Evolutionary conservation across 2,329 filamentous ascomycete genomes (phyloP), one percentile per base, ranked within the genome.

Genomic region (Penicillium sp.): DNA sequence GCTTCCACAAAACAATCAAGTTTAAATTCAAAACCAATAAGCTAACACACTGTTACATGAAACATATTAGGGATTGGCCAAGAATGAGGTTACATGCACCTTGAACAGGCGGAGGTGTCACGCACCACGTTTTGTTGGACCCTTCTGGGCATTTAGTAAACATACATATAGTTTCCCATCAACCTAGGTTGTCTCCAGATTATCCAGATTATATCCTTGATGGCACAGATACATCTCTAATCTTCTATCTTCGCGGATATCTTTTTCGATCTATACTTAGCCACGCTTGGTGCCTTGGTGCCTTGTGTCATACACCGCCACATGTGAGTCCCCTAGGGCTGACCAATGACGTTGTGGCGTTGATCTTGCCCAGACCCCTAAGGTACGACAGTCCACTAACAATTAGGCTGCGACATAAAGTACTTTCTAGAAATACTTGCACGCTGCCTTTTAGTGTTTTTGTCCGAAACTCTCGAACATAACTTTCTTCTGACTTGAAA

Each of bases 331-430:
- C 38, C 36, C 33, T 35, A 35, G 33, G 33, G 33, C 33, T 35
- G 52, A 21, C 63, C 62, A 63, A 62, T 66, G 53, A 65, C 53
- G 42, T 51, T 23, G 51, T 45, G 56, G 56, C 53, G 49, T 41
- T 59, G 58, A 61, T 61, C 62, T 66, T 68, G 39, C 52, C 52
- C 19, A 45, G 31, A 56, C 49, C 45, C 33, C 44, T 56, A 61
- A 61, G 61, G 63, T 67, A 68, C 67, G 54, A 38, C 25, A 49
- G 41, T 58, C 59, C 59, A 39, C 62, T 65, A 57, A 59, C 52
- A 58, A 49, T 64, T 64, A 70, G 69, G 66, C 69, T 68, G 63
- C 69, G 62, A 67, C 58, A 56, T 66, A 62, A 67, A 54, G 65
- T 61, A 62, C 33, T 35, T 57, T 61, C 51, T 49, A 29, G 36